Base-by-base conservation (phyloP, 805 yeast species). In the Candida caryicola region DNA sequence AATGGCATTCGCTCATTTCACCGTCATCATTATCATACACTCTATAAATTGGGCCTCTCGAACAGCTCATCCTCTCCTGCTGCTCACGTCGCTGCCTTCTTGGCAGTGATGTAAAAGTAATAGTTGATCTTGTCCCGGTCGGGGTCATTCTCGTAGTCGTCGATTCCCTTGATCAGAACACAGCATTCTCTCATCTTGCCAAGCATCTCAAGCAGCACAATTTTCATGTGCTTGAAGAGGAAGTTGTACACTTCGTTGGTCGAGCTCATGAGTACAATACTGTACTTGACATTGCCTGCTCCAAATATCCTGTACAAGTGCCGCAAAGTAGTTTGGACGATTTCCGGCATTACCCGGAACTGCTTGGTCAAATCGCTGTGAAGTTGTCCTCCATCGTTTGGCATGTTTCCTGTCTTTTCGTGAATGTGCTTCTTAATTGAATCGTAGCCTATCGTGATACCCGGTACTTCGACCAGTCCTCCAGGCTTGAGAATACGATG, bases 381-480 rank as follows among this genome's bases (percentile, higher is more conserved):
- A 7, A 19, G 15, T 10, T 7, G 25, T 21, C 25, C 25, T 7
- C 25, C 9, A 7, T 15, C 12, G 12, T 21, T 21, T 7, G 25
- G 10, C 25, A 21, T 28, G 9, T 36, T 37, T 15, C 23, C 30
- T 14, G 15, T 21, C n/a, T 34, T 26, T 6, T 25, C 28, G 17
- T 44, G 38, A 21, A 46, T 34, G 8, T 31, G 26, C 19, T 31
- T 28, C 16, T 37, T 44, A 14, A 46, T 33, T 5, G 33, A 23
- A 26, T 46, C 50, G 10, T 35, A 31, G 4, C 50, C 50, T 15
- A 41, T 21, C 23, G 35, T 37, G 6, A 59, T 42, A 5, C 52
- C 27, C 2, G 71, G 69, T 8, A 62, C 30, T 36, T 67, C 71
- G 8, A 69, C 38, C 2, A 45, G 33, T 2, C 74, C 74, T 1